Base-by-base conservation (phyloP, 257 asterid species). In the Przewalskia tangutica region DNA sequence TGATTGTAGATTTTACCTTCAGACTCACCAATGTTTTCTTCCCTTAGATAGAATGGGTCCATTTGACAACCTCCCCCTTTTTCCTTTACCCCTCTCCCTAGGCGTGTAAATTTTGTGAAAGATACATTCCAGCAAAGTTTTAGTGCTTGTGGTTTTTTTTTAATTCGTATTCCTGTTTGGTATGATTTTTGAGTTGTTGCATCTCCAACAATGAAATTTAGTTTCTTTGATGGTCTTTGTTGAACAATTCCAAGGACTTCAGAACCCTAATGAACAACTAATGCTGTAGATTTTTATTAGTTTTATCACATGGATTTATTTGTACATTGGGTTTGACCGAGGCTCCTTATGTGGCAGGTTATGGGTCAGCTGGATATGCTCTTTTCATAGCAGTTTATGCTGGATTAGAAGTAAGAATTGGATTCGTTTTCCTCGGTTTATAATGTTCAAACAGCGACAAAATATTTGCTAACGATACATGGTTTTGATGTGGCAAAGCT, bases 281-380 rank as follows among this genome's bases (percentile, higher is more conserved):
- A 55, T 55, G 60, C 60, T 55, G 16, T 55, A 7, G 16, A 14
- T 55, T 4, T 55, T 55, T 5, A 55, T 13, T 18, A 16, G 60
- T 55, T 16, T 55, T 55, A 55, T 27, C 32, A 27, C 32, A 27
- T 27, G 32, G 32, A 27, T 27, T 27, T 56, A 56, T 56, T 56
- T 56, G 63, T 56, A 17, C 63, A 56, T 83, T 71, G 78, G 81
- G 54, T 42, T 62, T 63, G n/a, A 64, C 78, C 12, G 38, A 7
- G 23, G 59, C 76, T 84, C 58, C 82, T 80, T 11, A 78, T n/a
- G 82, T 84, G 17, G 68, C 95, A 95, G 99, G 95, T 79, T 91
- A 93, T 70, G 99, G 99, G 76, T 88, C 97, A 64, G 93, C 95
- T 83, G 99, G 99, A 83, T 95, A 95, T 89, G 98, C 98, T 58